phyloP scores from a whole-genome alignment of 805 yeast genomes.

The Osmozyma mogii region DNA sequence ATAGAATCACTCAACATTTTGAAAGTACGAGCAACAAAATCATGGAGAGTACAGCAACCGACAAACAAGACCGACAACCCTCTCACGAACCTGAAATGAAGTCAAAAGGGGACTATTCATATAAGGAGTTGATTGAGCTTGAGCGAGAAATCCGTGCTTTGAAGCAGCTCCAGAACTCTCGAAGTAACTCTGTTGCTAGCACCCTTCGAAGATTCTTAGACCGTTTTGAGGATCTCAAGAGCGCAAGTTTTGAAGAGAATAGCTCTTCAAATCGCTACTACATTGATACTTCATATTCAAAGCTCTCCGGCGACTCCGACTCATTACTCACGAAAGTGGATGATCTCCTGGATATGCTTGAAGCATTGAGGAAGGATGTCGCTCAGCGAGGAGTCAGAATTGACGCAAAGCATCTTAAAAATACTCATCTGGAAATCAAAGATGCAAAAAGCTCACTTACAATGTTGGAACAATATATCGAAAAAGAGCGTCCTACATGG shows the following conservation, averaged over 20 bases:
- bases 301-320: constrained; percentile 73
- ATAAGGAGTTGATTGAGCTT: constrained; percentile 37
- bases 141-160: constrained; percentile 53
- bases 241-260: constrained; percentile 29
- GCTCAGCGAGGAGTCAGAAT: constrained; percentile 87
- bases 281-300: constrained; percentile 68
- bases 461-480: constrained; percentile 52
- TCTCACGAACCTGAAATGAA: no score
- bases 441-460: constrained; percentile 47
- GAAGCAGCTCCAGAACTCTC: constrained; percentile 44
- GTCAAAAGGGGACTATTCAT: constrained; percentile 6
- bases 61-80: no score
- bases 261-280: constrained; percentile 42
- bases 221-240: constrained; percentile 46
- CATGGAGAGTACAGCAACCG: no score
- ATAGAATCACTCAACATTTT: no score
- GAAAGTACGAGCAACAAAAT: no score
- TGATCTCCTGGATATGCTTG: constrained; percentile 87
- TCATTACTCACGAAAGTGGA: constrained; percentile 70
- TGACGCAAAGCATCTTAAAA: constrained; percentile 59
- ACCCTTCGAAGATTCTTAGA: constrained; percentile 37
- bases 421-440: constrained; percentile 56
- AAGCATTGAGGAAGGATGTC: constrained; percentile 81
- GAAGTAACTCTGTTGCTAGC: constrained; percentile 33
- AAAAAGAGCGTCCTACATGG: constrained; percentile 75